Base-by-base conservation (phyloP, 2,329 filamentous ascomycete species). In the Thielaviopsis euricoi region DNA sequence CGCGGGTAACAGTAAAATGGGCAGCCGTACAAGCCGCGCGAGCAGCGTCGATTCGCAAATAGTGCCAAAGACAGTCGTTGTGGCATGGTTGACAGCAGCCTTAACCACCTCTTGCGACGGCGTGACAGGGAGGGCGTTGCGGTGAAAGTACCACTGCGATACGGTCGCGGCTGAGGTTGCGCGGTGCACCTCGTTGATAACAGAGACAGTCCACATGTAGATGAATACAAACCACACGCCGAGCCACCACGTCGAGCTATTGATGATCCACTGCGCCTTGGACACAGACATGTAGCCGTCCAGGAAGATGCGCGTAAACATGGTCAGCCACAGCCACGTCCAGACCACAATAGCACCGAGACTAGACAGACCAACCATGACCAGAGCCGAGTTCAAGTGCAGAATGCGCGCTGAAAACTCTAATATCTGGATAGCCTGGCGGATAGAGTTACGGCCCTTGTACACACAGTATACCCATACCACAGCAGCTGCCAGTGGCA, bases 91-190 rank as follows among this genome's bases (percentile, higher is more conserved):
- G 51, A 95, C 74, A 15, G 90, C 91, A 6, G 90, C 91, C 61
- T 81, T 76, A 25, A 97, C 89, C 53, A 97, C 85, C 58, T 90
- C 85, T 58, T 79, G 77, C 1, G 89, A 90, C 0, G 87, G 83
- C 2, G 89, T 83, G 9, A 85, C 76, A 5, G 91, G 89, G 12
- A 83, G 79, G 4, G 83, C 82, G 64, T 94, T 86, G 62, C 93
- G 88, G 70, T 97, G 91, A 70, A 97, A 98, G 71, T 98, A 98
- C 93, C 93, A 98, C 70, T 98, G 93, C 48, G 89, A 95, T 23
- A 97, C 91, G 0, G 91, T 95, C 12, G 93, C 93, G 23, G 89
- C 91, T 15, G 91, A 95, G 17, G 90, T 93, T 22, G 88, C 85
- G 60, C 93, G 84, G 69, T 98, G 91, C 22, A 97, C 80, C 19